These are phyloP conservation scores for Pichia pseudocactophila DNA, from an alignment of 805 yeast species.

Conservation along the genomic window DNA sequence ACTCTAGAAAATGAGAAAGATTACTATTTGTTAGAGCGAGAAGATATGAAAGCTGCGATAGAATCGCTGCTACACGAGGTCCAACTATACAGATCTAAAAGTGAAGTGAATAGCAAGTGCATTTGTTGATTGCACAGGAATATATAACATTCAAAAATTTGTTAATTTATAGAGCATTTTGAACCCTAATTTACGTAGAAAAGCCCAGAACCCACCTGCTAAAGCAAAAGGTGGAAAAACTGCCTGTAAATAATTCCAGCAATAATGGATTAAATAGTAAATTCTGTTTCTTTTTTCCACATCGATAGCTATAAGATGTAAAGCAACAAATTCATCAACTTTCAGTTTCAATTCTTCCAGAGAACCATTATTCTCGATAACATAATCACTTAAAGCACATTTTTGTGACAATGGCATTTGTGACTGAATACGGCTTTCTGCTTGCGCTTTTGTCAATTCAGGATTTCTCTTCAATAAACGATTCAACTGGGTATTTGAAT, in stretches of 20 bases:
- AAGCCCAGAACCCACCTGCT: conserved; percentile 1
- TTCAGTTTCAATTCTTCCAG: conserved; percentile 35
- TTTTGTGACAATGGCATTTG: conserved; percentile 66
- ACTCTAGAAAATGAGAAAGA: conserved; percentile 14
- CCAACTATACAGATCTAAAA: conserved; percentile 12
- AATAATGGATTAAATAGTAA: background rate
- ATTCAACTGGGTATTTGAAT: conserved; percentile 45
- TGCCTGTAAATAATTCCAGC: conserved; percentile 9
- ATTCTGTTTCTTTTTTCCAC: background rate
- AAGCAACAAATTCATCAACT: conserved; percentile 32
- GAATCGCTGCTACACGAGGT: conserved; percentile 19
- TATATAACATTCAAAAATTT: too few relatives aligned
- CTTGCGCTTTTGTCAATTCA: conserved; percentile 56
- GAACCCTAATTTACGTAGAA: background rate
- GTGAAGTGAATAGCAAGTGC: conserved; percentile 7
- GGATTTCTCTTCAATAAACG: conserved; percentile 63
- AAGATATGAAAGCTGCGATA: conserved; percentile 19
- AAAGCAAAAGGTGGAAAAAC: conserved; percentile 6
- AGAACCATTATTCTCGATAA: conserved; percentile 53
- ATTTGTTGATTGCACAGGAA: background rate
- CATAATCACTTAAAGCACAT: conserved; percentile 49
- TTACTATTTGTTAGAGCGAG: conserved; percentile 17
- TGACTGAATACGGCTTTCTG: conserved; percentile 57
- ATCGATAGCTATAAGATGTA: conserved; percentile 1
- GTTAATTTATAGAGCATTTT: background rate